A percentile compares a stretch with the other conserved stretches of the same genome.
Conservation (phyloP, 169 alveolate genomes). For the Theileria parva region DNA sequence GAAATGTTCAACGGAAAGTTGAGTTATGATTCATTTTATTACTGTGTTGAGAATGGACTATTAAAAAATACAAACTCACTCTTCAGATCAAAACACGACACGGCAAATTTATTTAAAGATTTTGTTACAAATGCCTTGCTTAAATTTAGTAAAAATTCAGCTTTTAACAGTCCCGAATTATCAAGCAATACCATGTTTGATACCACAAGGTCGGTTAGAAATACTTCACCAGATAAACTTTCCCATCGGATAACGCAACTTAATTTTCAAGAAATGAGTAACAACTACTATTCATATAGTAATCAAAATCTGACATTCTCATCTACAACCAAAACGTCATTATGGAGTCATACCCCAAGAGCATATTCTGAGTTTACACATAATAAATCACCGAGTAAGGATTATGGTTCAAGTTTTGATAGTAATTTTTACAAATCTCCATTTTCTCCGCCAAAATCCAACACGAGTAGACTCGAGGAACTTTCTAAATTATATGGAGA, state of each 20-base stretch:
- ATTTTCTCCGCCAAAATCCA: neutral
- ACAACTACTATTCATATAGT: neutral
- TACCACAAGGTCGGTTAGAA: neutral
- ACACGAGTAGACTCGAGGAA: neutral
- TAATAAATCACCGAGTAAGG: constrained; percentile 2
- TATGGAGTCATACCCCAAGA: constrained; percentile 20
- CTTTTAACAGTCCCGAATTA: neutral
- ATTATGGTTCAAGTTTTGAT: neutral
- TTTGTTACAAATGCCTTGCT: constrained; percentile 54
- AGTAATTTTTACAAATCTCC: neutral
- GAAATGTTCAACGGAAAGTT: constrained; percentile 41
- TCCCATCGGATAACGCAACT: neutral
- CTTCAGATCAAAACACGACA: constrained; percentile 67
- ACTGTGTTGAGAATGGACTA: constrained; percentile 47
- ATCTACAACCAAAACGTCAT: neutral
- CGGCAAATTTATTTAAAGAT: constrained; percentile 54
- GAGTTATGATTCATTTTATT: constrained; percentile 60
- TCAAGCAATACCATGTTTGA: neutral
- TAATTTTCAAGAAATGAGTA: neutral
- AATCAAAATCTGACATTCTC: neutral
- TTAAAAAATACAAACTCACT: constrained; percentile 59
- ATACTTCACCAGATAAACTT: neutral
- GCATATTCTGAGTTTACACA: constrained; percentile 11
- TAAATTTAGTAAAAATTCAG: neutral
- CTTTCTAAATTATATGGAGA: neutral